phyloP scores from a whole-genome alignment of 352 stramenopile genomes.

The Plasmopara muralis region DNA sequence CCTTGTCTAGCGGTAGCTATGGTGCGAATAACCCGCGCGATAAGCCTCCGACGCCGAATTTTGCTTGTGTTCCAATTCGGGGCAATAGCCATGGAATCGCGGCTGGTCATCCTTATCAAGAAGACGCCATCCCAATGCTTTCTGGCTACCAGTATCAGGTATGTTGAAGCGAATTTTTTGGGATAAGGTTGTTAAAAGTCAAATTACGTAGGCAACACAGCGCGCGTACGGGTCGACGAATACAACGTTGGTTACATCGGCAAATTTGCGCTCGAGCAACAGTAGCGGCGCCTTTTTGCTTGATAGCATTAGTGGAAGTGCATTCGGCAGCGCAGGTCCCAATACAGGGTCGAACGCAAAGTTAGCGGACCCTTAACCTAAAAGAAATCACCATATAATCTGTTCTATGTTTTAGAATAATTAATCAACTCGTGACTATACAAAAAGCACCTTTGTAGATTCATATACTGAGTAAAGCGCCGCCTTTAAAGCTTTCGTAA shows the following conservation, averaged over 20 bases:
- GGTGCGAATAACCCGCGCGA: constrained; percentile 19
- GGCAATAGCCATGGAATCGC: constrained; percentile 27
- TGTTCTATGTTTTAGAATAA: not conserved
- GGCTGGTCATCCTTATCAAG: constrained; percentile 29
- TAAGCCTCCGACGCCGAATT: constrained; percentile 40
- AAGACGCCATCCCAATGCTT: constrained; percentile 46
- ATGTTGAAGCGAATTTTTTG: not conserved
- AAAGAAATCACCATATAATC: not conserved
- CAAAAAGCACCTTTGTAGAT: too few relatives aligned
- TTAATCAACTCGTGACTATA: too few relatives aligned
- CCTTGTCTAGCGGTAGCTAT: constrained; percentile 31
- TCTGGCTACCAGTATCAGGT: constrained; percentile 68
- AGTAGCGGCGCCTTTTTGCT: constrained; percentile 39
- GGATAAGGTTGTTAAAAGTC: not conserved
- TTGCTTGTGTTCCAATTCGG: constrained; percentile 28
- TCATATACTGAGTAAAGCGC: too few relatives aligned
- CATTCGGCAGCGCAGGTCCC: constrained; percentile 27
- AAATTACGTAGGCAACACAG: constrained; percentile 27
- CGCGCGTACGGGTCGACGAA: constrained; percentile 33
- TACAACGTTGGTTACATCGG: constrained; percentile 16
- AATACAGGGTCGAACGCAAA: constrained; percentile 22
- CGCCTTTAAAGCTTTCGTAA: too few relatives aligned
- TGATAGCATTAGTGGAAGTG: constrained; percentile 34
- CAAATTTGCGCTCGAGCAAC: constrained; percentile 40
- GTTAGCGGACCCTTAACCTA: constrained; percentile 15